Evolutionary conservation across 179 eudicot genomes (phyloP), one percentile per base, ranked within the genome.

Genomic region (Nepenthes alata): DNA sequence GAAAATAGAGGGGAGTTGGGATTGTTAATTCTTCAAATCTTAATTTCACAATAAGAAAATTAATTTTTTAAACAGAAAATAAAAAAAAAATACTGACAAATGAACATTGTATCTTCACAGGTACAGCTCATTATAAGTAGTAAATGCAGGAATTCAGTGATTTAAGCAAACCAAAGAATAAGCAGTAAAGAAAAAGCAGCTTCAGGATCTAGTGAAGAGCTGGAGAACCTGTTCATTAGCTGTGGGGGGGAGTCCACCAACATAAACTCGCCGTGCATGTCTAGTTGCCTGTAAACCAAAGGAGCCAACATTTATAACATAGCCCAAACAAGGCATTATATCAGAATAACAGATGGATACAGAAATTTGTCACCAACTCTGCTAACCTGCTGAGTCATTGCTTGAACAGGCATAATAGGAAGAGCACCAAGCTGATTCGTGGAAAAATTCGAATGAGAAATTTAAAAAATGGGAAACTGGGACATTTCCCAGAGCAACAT

Each of bases 331-430:
- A 41, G 34, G 51, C 35, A 59, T n/a, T 15, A 34, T 25, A 25
- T 25, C 25, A 25, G 25, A n/a, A 34, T 13, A 58, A 65, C 25
- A 47, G 38, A 47, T 2, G 2, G 6, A 44, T 2, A 25, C 41
- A 55, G 37, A 10, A 39, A 11, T 35, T 41, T 7, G 8, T 7
- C 6, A 37, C 44, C 15, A 10, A 56, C 15, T 13, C 35, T 8
- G 35, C 60, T 7, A 72, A 94, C 99, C 99, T 94, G 99, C 76
- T 94, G 99, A 47, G 99, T 91, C 97, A 94, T 94, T 41, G 97
- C 96, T 70, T 94, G 99, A 59, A 85, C 81, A 38, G 99, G 99
- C 97, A 94, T 87, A 48, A 94, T 72, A 37, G 99, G 97, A 65
- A 91, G 85, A 67, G 81, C 78, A 78, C 83, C 85, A 63, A 91